phyloP scores from a whole-genome alignment of 441 rosid genomes.

The Populus trichocarpa region DNA sequence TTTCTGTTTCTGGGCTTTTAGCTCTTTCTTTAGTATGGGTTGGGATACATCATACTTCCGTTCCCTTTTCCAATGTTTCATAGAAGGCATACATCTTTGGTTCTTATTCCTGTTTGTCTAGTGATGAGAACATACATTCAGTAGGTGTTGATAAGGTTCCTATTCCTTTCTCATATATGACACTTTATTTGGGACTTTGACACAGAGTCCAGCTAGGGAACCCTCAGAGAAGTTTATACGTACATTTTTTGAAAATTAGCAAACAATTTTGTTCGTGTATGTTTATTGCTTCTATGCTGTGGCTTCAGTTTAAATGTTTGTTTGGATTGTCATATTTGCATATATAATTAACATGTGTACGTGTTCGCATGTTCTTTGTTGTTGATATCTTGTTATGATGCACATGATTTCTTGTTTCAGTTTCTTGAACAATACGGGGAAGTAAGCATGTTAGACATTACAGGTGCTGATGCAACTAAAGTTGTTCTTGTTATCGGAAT shows the following conservation, averaged over 20 bases:
- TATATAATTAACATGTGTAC: not conserved
- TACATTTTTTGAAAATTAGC: not conserved
- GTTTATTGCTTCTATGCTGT: not conserved
- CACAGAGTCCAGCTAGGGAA: not conserved
- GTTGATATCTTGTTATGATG: slow-evolving; percentile 1
- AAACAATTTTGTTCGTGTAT: not conserved
- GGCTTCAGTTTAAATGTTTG: not conserved
- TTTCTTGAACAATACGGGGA: slow-evolving; percentile 93
- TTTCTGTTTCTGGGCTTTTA: slow-evolving; percentile 8
- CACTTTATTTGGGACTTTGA: not conserved
- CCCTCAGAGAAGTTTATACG: not conserved
- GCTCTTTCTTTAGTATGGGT: not conserved
- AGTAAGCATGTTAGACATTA: slow-evolving; percentile 96
- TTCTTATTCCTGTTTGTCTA: not conserved
- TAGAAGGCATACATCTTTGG: not conserved
- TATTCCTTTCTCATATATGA: not conserved
- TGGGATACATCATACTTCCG: not conserved
- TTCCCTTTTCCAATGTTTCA: not conserved
- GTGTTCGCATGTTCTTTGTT: not conserved
- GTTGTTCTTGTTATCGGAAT: slow-evolving; percentile 95
- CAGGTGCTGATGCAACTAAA: slow-evolving; percentile 94
- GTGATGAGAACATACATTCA: not conserved
- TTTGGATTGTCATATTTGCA: not conserved
- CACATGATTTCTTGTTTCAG: slow-evolving; percentile 38
- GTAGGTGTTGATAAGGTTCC: not conserved